Evolutionary conservation across 306 rosid genomes (phyloP).

Genomic region (Dalbergia cultrata): DNA sequence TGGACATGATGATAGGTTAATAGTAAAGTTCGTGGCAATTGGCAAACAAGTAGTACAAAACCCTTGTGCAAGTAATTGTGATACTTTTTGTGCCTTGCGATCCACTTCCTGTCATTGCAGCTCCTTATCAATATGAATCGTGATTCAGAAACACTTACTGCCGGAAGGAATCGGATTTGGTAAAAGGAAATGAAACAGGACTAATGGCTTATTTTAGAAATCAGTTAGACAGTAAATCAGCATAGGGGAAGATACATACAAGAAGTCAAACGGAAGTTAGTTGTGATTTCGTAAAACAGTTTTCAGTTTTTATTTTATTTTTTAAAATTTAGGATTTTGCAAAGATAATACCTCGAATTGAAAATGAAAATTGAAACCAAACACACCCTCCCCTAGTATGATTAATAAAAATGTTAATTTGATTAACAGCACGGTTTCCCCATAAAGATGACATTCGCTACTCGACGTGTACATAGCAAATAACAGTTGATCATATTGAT

Average conservation of each 20-base stretch:
- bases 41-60: slow-evolving; percentile 23
- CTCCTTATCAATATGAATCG: neutral
- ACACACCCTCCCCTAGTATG: neutral
- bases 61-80: slow-evolving; percentile 8
- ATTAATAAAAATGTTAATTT: neutral
- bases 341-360: too few relatives aligned
- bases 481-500: neutral
- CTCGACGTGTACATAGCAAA: too few relatives aligned
- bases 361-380: too few relatives aligned
- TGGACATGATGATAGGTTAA: slow-evolving; percentile 6
- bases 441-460: neutral
- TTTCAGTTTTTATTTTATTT: too few relatives aligned
- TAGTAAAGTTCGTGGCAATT: neutral
- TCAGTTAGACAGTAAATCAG: neutral
- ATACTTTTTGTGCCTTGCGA: slow-evolving; percentile 6
- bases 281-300: too few relatives aligned
- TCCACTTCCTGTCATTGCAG: neutral
- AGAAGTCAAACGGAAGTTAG: neutral
- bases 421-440: neutral
- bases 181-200: neutral
- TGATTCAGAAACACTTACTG: slow-evolving; percentile 6
- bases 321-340: too few relatives aligned
- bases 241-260: neutral
- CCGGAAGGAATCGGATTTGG: neutral
- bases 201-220: too few relatives aligned